phyloP scores from a whole-genome alignment of 2,329 filamentous ascomycete genomes.

The Trichoderma afroharzianum region DNA sequence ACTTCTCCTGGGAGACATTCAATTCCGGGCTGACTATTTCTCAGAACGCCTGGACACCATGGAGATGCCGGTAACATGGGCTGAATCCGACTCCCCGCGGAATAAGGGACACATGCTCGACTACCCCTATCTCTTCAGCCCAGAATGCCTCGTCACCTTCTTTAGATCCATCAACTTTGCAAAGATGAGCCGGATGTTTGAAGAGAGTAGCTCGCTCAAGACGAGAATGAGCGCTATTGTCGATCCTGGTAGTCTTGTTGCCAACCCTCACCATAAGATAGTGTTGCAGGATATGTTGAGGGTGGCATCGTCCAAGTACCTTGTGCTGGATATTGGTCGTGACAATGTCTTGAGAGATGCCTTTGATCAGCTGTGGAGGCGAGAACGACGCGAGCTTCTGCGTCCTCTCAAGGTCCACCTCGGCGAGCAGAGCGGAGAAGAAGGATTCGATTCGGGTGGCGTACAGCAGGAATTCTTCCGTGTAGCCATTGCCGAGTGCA shows the following conservation, averaged over 20 bases:
- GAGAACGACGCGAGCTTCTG: constrained; percentile 75
- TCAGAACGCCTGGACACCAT: constrained; percentile 72
- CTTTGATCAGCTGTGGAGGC: constrained; percentile 85
- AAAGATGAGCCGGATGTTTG: constrained; percentile 76
- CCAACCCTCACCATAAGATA: constrained; percentile 55
- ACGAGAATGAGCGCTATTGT: constrained; percentile 55
- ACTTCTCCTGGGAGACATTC: constrained; percentile 62
- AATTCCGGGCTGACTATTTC: constrained; percentile 73
- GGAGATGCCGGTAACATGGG: constrained; percentile 70
- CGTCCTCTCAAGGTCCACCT: constrained; percentile 85
- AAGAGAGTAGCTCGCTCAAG: constrained; percentile 60
- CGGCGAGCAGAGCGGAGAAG: constrained; percentile 76
- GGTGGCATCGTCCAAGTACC: constrained; percentile 65
- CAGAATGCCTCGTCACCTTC: constrained; percentile 69
- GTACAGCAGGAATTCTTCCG: constrained; percentile 97
- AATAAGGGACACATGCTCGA: constrained; percentile 72
- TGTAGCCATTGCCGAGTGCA: constrained; percentile 72
- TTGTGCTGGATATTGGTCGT: constrained; percentile 67
- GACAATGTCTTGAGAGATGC: constrained; percentile 67
- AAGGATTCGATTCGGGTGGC: constrained; percentile 89
- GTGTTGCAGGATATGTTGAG: constrained; percentile 61
- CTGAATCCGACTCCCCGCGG: constrained; percentile 56
- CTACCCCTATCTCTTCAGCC: constrained; percentile 75
- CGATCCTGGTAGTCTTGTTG: constrained; percentile 51
- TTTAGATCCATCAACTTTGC: constrained; percentile 88